Evolutionary conservation across 148 eudicot species (phyloP).

Genomic region (Amaranthus cruentus): DNA sequence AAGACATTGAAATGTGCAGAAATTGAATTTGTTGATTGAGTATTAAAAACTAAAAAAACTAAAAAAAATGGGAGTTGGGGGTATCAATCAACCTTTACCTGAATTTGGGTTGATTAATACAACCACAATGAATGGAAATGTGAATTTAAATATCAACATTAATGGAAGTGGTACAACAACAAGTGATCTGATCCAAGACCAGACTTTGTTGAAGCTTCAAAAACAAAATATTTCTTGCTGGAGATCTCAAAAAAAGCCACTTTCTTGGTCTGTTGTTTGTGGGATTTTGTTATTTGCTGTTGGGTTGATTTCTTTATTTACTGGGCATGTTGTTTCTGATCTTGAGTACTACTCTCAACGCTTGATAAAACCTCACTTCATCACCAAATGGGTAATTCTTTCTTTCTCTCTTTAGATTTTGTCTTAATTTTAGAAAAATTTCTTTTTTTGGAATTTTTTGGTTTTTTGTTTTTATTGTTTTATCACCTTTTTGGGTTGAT

Average conservation of each 20-base stretch:
- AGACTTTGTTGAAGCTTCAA: slow-evolving; percentile 28
- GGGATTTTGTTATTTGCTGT: slow-evolving; percentile 76
- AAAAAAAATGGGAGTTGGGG: not conserved
- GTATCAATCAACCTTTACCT: not conserved
- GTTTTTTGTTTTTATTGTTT: not conserved
- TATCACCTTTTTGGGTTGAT: not conserved
- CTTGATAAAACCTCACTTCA: slow-evolving; percentile 51
- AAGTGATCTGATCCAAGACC: slow-evolving; percentile 4
- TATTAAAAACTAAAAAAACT: slow-evolving; percentile 1
- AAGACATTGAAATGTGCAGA: not conserved
- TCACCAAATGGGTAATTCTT: slow-evolving; percentile 44
- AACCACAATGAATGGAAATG: slow-evolving; percentile 21
- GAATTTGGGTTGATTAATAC: slow-evolving; percentile 13
- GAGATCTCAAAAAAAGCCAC: slow-evolving; percentile 30
- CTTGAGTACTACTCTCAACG: slow-evolving; percentile 88
- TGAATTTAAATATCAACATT: slow-evolving; percentile 6
- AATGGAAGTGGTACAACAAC: slow-evolving; percentile 16
- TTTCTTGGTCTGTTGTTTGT: slow-evolving; percentile 50
- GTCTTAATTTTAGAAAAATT: not conserved
- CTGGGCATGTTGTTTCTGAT: slow-evolving; percentile 93
- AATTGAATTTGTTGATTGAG: not conserved
- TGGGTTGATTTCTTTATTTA: slow-evolving; percentile 84
- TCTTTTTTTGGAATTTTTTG: not conserved
- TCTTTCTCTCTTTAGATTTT: not conserved
- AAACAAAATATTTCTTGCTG: slow-evolving; percentile 30